Evolutionary conservation across 139 green algal species (phyloP).

Genomic region (Coccomyxa sp.): DNA sequence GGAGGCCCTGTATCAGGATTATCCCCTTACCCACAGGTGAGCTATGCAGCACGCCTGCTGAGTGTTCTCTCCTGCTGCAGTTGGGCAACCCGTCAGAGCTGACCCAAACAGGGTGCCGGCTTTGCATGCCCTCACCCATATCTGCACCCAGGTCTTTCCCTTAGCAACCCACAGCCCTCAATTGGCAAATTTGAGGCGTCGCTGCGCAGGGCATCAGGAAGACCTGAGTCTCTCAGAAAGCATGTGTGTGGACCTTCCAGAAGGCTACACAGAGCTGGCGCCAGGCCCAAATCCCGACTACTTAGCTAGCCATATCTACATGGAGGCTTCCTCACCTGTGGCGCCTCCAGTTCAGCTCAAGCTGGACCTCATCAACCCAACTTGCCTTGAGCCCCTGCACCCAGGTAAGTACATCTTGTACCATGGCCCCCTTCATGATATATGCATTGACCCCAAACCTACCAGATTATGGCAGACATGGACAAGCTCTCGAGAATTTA

Average conservation of each 20-base stretch:
- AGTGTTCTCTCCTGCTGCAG: background rate
- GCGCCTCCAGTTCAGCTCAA: background rate
- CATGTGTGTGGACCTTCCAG: background rate
- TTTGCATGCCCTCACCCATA: background rate
- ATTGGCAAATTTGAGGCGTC: no score
- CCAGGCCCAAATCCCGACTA: constrained; percentile 1
- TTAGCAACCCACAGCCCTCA: background rate
- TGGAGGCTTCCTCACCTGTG: background rate
- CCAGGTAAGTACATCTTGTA: background rate
- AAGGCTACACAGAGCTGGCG: background rate
- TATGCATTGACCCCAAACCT: background rate
- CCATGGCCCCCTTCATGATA: background rate
- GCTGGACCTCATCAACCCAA: no score
- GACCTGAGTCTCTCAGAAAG: no score
- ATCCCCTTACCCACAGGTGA: background rate
- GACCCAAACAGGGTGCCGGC: background rate
- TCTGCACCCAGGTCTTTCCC: background rate
- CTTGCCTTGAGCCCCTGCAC: background rate
- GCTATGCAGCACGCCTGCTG: background rate
- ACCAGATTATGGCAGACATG: background rate
- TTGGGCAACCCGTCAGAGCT: background rate
- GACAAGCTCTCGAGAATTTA: no score
- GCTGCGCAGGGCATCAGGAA: no score
- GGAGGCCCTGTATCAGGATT: constrained; percentile 23
- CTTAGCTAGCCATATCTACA: background rate